Percentiles rank a stretch among this genome's conserved stretches.
phyloP scores from a whole-genome alignment of 1,284 basidiomycete genomes.

The Trichosporon faecale region DNA sequence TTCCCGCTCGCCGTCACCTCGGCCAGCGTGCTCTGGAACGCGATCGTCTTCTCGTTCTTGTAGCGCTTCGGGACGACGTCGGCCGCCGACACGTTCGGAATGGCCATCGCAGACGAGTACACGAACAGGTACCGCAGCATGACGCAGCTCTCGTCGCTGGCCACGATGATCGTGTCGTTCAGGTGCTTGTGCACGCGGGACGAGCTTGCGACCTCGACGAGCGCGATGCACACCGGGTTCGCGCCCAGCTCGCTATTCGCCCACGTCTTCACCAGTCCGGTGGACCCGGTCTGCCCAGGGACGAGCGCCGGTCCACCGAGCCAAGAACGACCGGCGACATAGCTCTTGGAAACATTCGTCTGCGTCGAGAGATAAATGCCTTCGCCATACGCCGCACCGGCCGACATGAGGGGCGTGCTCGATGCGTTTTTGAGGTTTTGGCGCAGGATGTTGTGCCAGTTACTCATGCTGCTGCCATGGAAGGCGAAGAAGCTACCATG shows the following conservation, averaged over 20 bases:
- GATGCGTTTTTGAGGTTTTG: constrained; percentile 21
- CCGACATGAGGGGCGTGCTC: neutral
- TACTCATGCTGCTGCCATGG: constrained; percentile 15
- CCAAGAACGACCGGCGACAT: neutral
- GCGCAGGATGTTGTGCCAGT: constrained; percentile 24
- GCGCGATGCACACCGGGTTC: neutral
- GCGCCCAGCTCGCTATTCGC: neutral
- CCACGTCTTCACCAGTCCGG: neutral
- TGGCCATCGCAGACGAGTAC: neutral
- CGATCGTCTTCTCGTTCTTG: constrained; percentile 18
- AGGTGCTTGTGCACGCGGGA: constrained; percentile 15
- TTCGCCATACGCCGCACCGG: neutral
- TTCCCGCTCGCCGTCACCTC: constrained; percentile 14
- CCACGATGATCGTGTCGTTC: constrained; percentile 8
- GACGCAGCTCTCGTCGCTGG: constrained; percentile 18
- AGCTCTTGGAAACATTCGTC: neutral
- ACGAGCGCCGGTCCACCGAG: too few relatives aligned
- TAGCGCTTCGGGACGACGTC: neutral
- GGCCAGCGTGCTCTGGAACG: constrained; percentile 7
- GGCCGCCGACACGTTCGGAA: constrained; percentile 2
- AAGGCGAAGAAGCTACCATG: constrained; percentile 18
- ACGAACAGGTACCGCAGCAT: constrained; percentile 21
- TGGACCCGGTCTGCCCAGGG: too few relatives aligned
- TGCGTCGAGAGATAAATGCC: neutral
- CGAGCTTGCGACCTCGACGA: constrained; percentile 12